A percentile compares a stretch with the other conserved stretches of the same genome.
Evolutionary conservation across 257 asterid genomes (phyloP).

Genomic region (Nicotiana sylvestris): DNA sequence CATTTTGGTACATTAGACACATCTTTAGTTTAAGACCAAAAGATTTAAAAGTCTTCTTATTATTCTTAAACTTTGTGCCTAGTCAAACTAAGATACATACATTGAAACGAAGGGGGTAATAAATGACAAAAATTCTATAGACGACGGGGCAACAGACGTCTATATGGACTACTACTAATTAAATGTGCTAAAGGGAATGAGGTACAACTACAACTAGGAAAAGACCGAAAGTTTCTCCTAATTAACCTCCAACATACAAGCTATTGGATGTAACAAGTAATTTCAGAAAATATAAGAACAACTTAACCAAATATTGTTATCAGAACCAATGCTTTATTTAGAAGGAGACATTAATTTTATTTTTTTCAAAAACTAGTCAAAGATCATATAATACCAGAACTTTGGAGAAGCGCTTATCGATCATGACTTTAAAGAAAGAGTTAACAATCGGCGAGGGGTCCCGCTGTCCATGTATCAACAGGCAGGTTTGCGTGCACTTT

Average conservation of each 20-base stretch:
- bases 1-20: no score
- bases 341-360: neutral
- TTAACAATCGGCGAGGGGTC: neutral
- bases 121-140: no score
- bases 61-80: no score
- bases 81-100: no score
- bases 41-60: no score
- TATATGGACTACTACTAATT: neutral
- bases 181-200: neutral
- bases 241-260: neutral
- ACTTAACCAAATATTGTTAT: neutral
- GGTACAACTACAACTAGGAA: neutral
- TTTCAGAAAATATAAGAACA: neutral
- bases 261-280: neutral
- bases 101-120: no score
- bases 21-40: no score
- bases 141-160: no score
- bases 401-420: constrained; percentile 17
- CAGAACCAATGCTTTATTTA: neutral
- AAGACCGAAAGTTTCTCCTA: neutral
- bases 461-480: constrained; percentile 17
- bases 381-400: constrained; percentile 23
- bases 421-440: constrained; percentile 33
- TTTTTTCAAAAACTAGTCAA: neutral
- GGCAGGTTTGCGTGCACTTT: constrained; percentile 16